Conservation (phyloP, 805 yeast genomes). For the Suhomyces prunicola region DNA sequence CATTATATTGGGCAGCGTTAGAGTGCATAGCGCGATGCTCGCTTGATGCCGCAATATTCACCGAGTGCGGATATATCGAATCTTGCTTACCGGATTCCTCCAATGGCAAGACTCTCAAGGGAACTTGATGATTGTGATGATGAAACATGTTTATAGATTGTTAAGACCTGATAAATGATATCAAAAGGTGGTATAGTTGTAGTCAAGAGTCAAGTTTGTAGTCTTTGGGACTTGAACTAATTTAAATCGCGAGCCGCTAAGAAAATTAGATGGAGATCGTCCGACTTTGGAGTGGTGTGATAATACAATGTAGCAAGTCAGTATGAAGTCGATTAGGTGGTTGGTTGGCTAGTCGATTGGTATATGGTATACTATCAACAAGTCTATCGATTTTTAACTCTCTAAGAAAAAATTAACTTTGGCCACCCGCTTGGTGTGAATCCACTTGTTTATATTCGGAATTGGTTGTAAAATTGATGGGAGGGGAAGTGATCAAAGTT, state of each 20-base stretch:
- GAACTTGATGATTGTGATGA: conserved; percentile 6
- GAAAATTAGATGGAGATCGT: background rate
- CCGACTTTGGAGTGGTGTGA: background rate
- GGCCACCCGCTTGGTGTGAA: background rate
- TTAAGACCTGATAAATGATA: background rate
- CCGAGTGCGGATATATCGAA: background rate
- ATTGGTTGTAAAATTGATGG: conserved; percentile 2
- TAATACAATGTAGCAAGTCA: background rate
- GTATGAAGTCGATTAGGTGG: background rate
- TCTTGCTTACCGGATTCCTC: conserved; percentile 4
- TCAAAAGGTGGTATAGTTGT: background rate
- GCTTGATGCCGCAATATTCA: background rate
- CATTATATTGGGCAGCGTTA: background rate
- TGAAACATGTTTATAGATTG: background rate
- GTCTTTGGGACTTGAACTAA: background rate
- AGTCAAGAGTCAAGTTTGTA: background rate
- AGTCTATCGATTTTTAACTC: background rate
- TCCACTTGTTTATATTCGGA: conserved; percentile 4
- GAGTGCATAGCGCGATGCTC: conserved; percentile 1
- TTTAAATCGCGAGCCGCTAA: background rate
- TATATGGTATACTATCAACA: background rate
- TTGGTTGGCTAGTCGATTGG: background rate
- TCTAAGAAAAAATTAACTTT: background rate
- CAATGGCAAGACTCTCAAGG: conserved; percentile 6
- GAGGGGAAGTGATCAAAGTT: conserved; percentile 9